Percentiles rank a stretch among this genome's conserved stretches.
phyloP scores from a whole-genome alignment of 2,329 filamentous ascomycete genomes.

The Pestalotiopsis sp. region DNA sequence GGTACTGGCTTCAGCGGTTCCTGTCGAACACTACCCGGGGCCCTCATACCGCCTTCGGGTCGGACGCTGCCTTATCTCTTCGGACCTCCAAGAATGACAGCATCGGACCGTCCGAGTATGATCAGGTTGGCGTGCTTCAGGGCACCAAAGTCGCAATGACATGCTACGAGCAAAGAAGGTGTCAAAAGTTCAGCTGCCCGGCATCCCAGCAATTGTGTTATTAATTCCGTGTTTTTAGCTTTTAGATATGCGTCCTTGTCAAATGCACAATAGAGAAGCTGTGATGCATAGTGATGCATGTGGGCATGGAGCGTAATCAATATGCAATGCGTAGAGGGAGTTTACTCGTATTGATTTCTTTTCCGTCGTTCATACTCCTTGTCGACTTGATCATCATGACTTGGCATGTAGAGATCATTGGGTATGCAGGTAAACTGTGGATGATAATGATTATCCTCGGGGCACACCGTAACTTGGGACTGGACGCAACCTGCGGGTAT shows the following conservation, averaged over 20 bases:
- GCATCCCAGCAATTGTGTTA: not conserved
- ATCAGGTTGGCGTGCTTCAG: not conserved
- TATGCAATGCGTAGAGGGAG: not conserved
- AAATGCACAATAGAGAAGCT: not conserved
- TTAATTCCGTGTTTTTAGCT: not conserved
- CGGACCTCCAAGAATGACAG: not conserved
- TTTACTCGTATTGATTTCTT: not conserved
- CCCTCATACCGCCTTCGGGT: not conserved
- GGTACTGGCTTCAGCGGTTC: not conserved
- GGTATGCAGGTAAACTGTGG: not conserved
- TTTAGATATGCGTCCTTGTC: not conserved
- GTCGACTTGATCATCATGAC: not conserved
- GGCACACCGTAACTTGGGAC: not conserved
- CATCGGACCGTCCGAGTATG: not conserved
- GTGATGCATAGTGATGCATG: not conserved
- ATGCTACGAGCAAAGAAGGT: not conserved
- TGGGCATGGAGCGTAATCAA: not conserved
- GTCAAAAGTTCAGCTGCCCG: not conserved
- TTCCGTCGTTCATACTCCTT: not conserved
- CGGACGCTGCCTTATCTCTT: not conserved
- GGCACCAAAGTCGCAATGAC: not conserved
- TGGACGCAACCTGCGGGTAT: not conserved
- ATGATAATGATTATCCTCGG: not conserved
- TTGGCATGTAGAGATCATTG: not conserved
- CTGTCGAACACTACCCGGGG: not conserved